phyloP scores from a whole-genome alignment of 495 filamentous ascomycete species.

The Daldinia childiae region DNA sequence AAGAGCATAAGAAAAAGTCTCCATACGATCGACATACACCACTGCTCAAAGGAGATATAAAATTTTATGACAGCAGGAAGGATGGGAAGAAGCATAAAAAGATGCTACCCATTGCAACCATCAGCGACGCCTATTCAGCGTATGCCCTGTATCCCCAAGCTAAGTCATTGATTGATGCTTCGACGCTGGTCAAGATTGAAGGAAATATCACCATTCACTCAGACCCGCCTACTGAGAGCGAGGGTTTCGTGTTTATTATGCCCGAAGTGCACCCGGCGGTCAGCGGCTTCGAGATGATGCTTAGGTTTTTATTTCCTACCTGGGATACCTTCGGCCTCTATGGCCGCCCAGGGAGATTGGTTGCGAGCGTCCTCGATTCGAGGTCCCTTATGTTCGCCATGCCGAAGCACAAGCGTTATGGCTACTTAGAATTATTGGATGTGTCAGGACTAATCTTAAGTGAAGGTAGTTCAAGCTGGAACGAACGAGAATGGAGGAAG shows the following conservation, averaged over 20 bases:
- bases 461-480: slow-evolving; percentile 80
- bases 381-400: slow-evolving; percentile 98
- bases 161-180: slow-evolving; percentile 91
- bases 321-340: slow-evolving; percentile 95
- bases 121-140: slow-evolving; percentile 88
- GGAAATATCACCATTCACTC: slow-evolving; percentile 88
- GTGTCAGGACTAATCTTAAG: slow-evolving; percentile 80
- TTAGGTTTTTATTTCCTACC: slow-evolving; percentile 92
- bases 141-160: slow-evolving; percentile 97
- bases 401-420: slow-evolving; percentile 86
- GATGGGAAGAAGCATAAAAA: slow-evolving; percentile 90
- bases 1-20: slow-evolving; percentile 83
- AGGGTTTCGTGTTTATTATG: slow-evolving; percentile 98
- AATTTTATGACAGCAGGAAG: slow-evolving; percentile 84
- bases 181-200: slow-evolving; percentile 93
- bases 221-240: slow-evolving; percentile 73
- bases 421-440: slow-evolving; percentile 89
- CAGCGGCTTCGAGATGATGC: slow-evolving; percentile 93
- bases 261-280: slow-evolving; percentile 92
- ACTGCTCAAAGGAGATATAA: slow-evolving; percentile 83
- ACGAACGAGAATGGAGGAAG: slow-evolving; percentile 87
- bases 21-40: slow-evolving; percentile 77
- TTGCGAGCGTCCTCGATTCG: slow-evolving; percentile 85
- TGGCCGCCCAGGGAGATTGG: slow-evolving; percentile 84
- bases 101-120: slow-evolving; percentile 84